Evolutionary conservation across 1,284 basidiomycete genomes (phyloP).

Genomic region (Irpex lacteus): DNA sequence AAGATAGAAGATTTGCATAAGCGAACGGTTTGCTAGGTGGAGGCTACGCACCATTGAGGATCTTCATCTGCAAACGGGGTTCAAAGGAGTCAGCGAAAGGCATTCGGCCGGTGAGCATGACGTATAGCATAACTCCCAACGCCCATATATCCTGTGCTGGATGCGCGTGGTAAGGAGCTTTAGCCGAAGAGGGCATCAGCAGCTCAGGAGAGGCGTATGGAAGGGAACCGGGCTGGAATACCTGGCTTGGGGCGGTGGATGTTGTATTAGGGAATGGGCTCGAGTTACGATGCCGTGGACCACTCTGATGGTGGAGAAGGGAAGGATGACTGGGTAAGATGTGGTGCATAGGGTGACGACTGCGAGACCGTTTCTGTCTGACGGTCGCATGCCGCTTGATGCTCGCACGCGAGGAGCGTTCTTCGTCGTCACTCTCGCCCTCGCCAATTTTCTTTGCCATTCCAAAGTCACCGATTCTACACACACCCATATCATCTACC

Average conservation of each 20-base stretch:
- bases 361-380: slow-evolving; percentile 18
- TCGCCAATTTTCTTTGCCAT: slow-evolving; percentile 66
- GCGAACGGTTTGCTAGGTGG: background rate
- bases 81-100: slow-evolving; percentile 89
- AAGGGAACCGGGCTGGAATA: slow-evolving; percentile 80
- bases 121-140: slow-evolving; percentile 83
- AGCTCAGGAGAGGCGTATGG: slow-evolving; percentile 88
- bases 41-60: slow-evolving; percentile 69
- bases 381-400: slow-evolving; percentile 3
- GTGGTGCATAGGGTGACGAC: slow-evolving; percentile 19
- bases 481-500: slow-evolving; percentile 80
- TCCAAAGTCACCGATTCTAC: slow-evolving; percentile 84
- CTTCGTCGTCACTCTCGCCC: slow-evolving; percentile 36
- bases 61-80: slow-evolving; percentile 87
- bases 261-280: slow-evolving; percentile 43
- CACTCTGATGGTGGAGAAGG: slow-evolving; percentile 34
- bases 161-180: slow-evolving; percentile 36
- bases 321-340: slow-evolving; percentile 33
- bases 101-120: slow-evolving; percentile 74
- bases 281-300: slow-evolving; percentile 56
- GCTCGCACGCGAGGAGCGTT: slow-evolving; percentile 16
- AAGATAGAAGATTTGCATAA: slow-evolving; percentile 4
- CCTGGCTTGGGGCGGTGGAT: slow-evolving; percentile 29
- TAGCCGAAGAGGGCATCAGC: slow-evolving; percentile 40
- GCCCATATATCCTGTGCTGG: slow-evolving; percentile 95